phyloP scores from a whole-genome alignment of 148 eudicot genomes.

The Spergularia bocconei region DNA sequence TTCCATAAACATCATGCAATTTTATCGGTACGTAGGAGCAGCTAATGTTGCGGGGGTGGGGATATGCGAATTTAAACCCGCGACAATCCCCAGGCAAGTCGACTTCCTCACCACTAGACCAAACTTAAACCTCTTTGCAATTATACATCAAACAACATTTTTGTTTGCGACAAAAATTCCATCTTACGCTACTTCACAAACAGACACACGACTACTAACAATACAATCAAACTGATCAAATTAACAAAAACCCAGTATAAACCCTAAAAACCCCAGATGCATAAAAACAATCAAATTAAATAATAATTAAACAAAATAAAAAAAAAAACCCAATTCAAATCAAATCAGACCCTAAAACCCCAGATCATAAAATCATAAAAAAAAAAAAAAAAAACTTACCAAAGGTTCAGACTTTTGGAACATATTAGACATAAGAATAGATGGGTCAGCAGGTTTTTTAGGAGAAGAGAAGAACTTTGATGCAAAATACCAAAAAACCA shows the following conservation, averaged over 20 bases:
- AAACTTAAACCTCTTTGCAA: not conserved
- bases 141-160: not conserved
- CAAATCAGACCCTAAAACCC: constrained; percentile 8
- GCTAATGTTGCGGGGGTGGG: too few species aligned
- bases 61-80: too few species aligned
- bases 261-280: constrained; percentile 7
- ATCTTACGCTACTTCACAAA: too few species aligned
- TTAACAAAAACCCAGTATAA: constrained; percentile 10
- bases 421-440: constrained; percentile 75
- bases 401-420: constrained; percentile 69
- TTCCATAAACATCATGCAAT: too few species aligned
- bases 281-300: not conserved
- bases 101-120: too few species aligned
- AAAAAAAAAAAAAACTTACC: constrained; percentile 37
- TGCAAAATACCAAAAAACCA: constrained; percentile 84
- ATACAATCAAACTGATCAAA: not conserved
- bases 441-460: constrained; percentile 49
- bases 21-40: too few species aligned
- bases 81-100: too few species aligned
- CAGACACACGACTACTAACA: not conserved
- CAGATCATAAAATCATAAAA: not conserved
- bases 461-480: constrained; percentile 81
- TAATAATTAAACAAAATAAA: not conserved
- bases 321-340: not conserved
- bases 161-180: too few species aligned